Base-by-base conservation (phyloP, 768 basidiomycete genomes). In the Suillus clintonianus region DNA sequence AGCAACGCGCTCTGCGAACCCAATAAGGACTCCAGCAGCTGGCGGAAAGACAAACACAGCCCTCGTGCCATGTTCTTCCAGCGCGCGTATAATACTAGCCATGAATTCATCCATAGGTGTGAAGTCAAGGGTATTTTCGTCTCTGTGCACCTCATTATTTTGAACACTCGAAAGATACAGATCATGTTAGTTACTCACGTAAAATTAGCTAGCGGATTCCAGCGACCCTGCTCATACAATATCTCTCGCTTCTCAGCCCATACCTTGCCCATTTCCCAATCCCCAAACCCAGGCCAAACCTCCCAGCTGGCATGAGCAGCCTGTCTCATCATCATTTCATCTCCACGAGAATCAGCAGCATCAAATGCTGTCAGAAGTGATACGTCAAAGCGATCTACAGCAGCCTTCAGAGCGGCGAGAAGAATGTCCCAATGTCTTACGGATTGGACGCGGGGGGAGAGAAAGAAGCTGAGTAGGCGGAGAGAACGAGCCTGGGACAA, bases 211-310 rank as follows among this genome's bases (percentile, higher is more conserved):
- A 91, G 72, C 0, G 95, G 85, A 65, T 91, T 84, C 90, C 93
- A 95, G 55, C 84, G 82, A 8, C 85, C 87, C 62, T 86, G 85
- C 66, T 95, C 90, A 75, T 97, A 98, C 69, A 99, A 95, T 24
- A 98, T 88, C 74, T 97, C 95, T 51, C 91, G 81, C 79, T 97
- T 96, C 77, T 99, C 96, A 1, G 92, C 89, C 94, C 97, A 99
- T 19, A 96, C 89, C 67, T 94, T 90, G 1, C 93, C 93, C 82
- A 97, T 88, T 76, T 97, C 96, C 93, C 93, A 96, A 62, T 94
- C 91, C 13, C 57, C 64, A 27, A 42, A 54, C 1, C 59, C 7
- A 1, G 57, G 62, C 85, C 89, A 91, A 0, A 97, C 86, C 65
- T 90, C 86, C 95, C 95, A 98, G 70, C 92, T 90, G 0, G 92